A percentile compares a stretch with the other conserved stretches of the same genome.
Evolutionary conservation across 768 basidiomycete genomes (phyloP).

Genomic region (Agaricus sinodeliciosus): DNA sequence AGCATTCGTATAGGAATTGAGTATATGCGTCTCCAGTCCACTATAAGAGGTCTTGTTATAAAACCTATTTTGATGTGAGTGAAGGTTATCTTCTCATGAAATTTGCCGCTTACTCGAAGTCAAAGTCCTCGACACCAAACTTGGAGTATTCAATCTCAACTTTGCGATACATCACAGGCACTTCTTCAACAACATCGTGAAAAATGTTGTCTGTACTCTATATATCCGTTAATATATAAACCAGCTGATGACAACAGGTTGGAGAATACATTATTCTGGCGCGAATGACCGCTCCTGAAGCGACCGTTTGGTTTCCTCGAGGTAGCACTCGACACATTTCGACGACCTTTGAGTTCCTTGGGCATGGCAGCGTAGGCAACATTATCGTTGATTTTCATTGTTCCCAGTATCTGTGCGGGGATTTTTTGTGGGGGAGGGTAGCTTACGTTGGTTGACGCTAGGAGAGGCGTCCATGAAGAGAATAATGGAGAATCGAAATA

Average conservation of each 20-base stretch:
- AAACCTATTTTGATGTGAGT: slow-evolving; percentile 44
- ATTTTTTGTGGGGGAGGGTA: slow-evolving; percentile 74
- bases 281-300: slow-evolving; percentile 78
- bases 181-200: slow-evolving; percentile 48
- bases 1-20: slow-evolving; percentile 95
- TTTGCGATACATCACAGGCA: slow-evolving; percentile 79
- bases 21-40: slow-evolving; percentile 93
- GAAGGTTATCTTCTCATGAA: neutral
- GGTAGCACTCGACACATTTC: slow-evolving; percentile 63
- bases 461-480: slow-evolving; percentile 56
- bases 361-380: slow-evolving; percentile 88
- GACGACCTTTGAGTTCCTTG: slow-evolving; percentile 73
- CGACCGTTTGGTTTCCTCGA: slow-evolving; percentile 55
- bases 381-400: slow-evolving; percentile 84
- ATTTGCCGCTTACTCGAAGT: slow-evolving; percentile 71
- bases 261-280: slow-evolving; percentile 37
- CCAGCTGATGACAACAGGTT: neutral
- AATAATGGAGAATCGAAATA: slow-evolving; percentile 70
- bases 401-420: slow-evolving; percentile 66
- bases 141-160: slow-evolving; percentile 99
- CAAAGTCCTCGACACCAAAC: slow-evolving; percentile 98
- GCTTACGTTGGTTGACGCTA: slow-evolving; percentile 31
- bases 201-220: slow-evolving; percentile 37
- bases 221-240: neutral
- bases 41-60: slow-evolving; percentile 90